Conservation (phyloP, 2,329 filamentous ascomycete species). For the Fusarium newnesense region DNA sequence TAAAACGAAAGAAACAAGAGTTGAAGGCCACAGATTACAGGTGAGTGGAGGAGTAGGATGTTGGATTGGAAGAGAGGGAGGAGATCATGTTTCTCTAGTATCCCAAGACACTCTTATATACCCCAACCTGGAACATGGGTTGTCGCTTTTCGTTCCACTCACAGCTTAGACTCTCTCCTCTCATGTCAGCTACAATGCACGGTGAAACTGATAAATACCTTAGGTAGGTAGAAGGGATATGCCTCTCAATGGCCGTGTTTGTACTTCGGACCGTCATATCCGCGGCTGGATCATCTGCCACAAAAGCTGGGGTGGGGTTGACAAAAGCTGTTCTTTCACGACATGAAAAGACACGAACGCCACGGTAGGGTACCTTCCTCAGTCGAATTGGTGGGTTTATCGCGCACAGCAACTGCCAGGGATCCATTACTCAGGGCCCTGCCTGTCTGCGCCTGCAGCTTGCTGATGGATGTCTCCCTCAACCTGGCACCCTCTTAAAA, state of each 20-base stretch:
- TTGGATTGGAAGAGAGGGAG: constrained; percentile 8
- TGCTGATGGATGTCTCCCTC: constrained; percentile 17
- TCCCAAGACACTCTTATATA: constrained; percentile 42
- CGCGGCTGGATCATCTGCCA: constrained; percentile 52
- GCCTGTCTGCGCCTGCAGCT: constrained; percentile 23
- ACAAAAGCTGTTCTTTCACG: constrained; percentile 12
- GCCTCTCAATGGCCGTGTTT: constrained; percentile 29
- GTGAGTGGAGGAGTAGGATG: not conserved
- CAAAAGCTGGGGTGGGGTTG: constrained; percentile 36
- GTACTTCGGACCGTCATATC: constrained; percentile 62
- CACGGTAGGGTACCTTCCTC: constrained; percentile 21
- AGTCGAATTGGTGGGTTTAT: constrained; percentile 33
- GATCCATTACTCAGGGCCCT: constrained; percentile 1
- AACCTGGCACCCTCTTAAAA: constrained; percentile 6
- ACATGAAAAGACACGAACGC: constrained; percentile 7
- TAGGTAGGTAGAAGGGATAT: constrained; percentile 19
- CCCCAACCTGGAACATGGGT: constrained; percentile 30
- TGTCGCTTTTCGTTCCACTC: constrained; percentile 26
- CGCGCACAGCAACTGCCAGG: constrained; percentile 21
- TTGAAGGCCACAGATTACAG: constrained; percentile 1
- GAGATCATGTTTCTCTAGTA: constrained; percentile 14
- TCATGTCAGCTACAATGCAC: constrained; percentile 24
- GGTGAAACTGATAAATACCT: not conserved
- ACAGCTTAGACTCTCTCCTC: constrained; percentile 33
- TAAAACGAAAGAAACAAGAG: constrained; percentile 5